Evolutionary conservation across 2,329 filamentous ascomycete species (phyloP).

Genomic region (Cercospora sp.): DNA sequence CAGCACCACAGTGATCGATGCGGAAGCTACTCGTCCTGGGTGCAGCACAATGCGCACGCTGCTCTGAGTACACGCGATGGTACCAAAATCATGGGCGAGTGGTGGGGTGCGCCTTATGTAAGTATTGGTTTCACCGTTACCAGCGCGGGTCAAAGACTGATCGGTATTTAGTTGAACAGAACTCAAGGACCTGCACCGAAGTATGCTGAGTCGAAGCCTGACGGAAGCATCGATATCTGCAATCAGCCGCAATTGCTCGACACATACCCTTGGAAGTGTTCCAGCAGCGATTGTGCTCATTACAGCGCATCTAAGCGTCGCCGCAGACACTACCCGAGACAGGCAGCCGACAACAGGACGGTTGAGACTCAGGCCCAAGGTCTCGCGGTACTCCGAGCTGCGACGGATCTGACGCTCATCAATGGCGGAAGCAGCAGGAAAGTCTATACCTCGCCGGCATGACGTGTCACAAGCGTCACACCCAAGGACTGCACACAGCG

Average conservation of each 20-base stretch:
- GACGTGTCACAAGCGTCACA: constrained; percentile 11
- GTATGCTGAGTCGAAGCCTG: constrained; percentile 39
- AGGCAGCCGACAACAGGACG: constrained; percentile 63
- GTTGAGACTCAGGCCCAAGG: constrained; percentile 88
- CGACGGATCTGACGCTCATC: constrained; percentile 50
- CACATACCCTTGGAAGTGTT: constrained; percentile 29
- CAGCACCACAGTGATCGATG: constrained; percentile 63
- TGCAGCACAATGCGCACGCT: constrained; percentile 74
- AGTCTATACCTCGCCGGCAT: constrained; percentile 13
- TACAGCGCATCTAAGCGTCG: background rate
- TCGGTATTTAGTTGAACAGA: constrained; percentile 19
- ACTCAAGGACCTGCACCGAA: constrained; percentile 27
- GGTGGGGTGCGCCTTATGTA: constrained; percentile 65
- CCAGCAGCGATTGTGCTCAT: constrained; percentile 18
- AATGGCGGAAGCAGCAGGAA: constrained; percentile 31
- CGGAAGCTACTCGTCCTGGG: constrained; percentile 68
- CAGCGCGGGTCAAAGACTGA: background rate
- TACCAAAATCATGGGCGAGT: constrained; percentile 71
- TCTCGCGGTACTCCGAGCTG: constrained; percentile 71
- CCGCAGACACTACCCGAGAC: constrained; percentile 48
- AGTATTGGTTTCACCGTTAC: background rate
- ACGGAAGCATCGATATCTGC: constrained; percentile 51
- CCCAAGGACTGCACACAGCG: constrained; percentile 2
- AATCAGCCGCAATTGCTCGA: constrained; percentile 43
- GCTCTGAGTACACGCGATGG: constrained; percentile 64